These are phyloP conservation scores for Davidsoniella virescens DNA, from an alignment of 2,329 filamentous ascomycete genomes.

Conservation along the genomic window DNA sequence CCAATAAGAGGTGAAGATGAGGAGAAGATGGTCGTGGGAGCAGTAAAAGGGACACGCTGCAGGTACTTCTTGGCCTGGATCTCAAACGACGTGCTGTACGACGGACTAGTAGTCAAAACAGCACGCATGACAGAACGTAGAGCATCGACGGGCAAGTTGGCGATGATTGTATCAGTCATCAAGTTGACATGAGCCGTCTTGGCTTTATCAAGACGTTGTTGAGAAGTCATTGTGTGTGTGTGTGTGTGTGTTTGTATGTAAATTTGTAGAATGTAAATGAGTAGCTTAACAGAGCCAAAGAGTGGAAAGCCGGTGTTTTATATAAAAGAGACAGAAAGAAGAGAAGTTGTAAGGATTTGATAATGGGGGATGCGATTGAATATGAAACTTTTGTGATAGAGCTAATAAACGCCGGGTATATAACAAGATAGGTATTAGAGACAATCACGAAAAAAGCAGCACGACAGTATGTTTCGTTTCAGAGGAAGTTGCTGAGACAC, in stretches of 20 bases:
- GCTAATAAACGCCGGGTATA: neutral
- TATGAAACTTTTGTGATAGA: too few species aligned
- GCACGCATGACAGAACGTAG: constrained; percentile 23
- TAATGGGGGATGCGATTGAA: too few species aligned
- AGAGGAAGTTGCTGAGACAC: neutral
- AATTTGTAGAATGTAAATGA: neutral
- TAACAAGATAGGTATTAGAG: neutral
- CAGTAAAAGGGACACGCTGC: constrained; percentile 12
- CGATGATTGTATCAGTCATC: constrained; percentile 30
- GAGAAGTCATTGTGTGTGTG: neutral
- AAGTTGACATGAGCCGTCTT: constrained; percentile 28
- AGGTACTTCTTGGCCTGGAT: constrained; percentile 19
- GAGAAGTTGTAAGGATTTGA: too few species aligned
- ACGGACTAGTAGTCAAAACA: constrained; percentile 16
- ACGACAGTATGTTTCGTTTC: too few species aligned
- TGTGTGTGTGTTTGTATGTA: neutral
- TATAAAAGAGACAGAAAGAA: too few species aligned
- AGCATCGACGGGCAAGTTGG: constrained; percentile 25
- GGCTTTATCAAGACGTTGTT: constrained; percentile 5
- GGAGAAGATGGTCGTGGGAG: constrained; percentile 1
- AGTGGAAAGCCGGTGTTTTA: too few species aligned
- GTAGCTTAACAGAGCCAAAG: too few species aligned
- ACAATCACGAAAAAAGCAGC: neutral
- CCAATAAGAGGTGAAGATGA: constrained; percentile 5
- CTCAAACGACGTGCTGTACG: constrained; percentile 21